Conservation (phyloP, 176 grass and related monocot genomes). For the Oryza meridionalis region DNA sequence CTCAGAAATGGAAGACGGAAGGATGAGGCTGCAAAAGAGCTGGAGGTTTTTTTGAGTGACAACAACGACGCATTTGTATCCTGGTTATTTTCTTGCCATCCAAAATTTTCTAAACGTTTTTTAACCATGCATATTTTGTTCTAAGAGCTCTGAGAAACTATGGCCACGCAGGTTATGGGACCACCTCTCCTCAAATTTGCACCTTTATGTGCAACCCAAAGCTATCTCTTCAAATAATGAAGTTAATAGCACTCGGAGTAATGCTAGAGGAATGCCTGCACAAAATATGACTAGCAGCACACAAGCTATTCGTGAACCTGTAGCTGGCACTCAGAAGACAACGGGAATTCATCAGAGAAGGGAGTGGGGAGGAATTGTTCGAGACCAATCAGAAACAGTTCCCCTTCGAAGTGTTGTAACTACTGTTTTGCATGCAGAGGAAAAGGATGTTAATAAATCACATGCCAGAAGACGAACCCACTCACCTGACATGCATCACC, state of each 20-base stretch:
- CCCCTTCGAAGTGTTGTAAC: conserved; percentile 79
- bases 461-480: conserved; percentile 26
- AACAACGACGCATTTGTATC: conserved; percentile 78
- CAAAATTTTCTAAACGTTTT: neutral
- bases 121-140: neutral
- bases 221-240: conserved; percentile 37
- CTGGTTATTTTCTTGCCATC: conserved; percentile 57
- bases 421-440: conserved; percentile 59
- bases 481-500: conserved; percentile 47
- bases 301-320: conserved; percentile 36
- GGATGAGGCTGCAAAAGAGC: conserved; percentile 65
- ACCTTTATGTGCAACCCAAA: conserved; percentile 72
- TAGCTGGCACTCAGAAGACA: conserved; percentile 49
- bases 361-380: conserved; percentile 56
- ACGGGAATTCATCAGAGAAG: conserved; percentile 49
- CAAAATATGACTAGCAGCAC: conserved; percentile 34
- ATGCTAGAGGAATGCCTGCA: conserved; percentile 40
- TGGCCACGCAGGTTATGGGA: conserved; percentile 82
- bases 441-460: conserved; percentile 42
- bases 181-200: conserved; percentile 82
- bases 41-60: conserved; percentile 78
- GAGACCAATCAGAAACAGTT: conserved; percentile 49
- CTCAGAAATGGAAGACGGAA: conserved; percentile 83
- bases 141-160: conserved; percentile 6
- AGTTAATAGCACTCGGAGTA: conserved; percentile 29